Evolutionary conservation across 805 yeast genomes (phyloP), one percentile per base, ranked within the genome.

Genomic region (Wickerhamiella azyma): DNA sequence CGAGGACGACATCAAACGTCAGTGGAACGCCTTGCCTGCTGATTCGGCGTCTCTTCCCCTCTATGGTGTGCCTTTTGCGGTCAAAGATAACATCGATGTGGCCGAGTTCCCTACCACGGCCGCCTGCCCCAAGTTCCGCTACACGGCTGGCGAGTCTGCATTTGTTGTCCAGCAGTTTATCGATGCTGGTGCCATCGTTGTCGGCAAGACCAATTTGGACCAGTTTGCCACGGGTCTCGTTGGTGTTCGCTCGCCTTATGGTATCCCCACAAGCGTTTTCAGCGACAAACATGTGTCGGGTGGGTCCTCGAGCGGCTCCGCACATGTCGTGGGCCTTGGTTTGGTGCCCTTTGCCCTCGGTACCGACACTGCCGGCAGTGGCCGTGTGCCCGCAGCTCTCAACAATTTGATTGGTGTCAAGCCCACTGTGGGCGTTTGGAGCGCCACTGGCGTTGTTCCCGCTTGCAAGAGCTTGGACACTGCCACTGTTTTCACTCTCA

Each of bases 211-310:
- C 46, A 89, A 89, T 63, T 69, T 89, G 62, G 98, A 89, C 62
- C 98, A 89, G 64, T 89, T 89, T 66, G 97, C 97, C 10, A 92
- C 98, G 2, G 98, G 98, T 33, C 71, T 89, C 48, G 97, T 89
- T 1, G 98, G 98, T 38, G 79, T 85, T 28, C 74, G 98, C 58
- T 83, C 95, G 6, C 97, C 98, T 1, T 89, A 89, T 60, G 98
- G 98, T 10, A 74, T 78, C 54, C 82, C 95, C 5, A 77, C 85
- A 33, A 80, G 81, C 62, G 79, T 89, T 1, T 85, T 89, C 63
- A 69, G 81, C 53, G 66, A 70, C 42, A 69, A 76, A 41, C 86
- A 86, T 59, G 96, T 89, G 14, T 75, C 86, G 47, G 98, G 98
- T 43, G 98, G 98, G 26, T 85, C 96, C 1, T 81, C 94, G 33